Base-by-base conservation (phyloP, 75 land plant genomes). In the Sequoiadendron giganteum region DNA sequence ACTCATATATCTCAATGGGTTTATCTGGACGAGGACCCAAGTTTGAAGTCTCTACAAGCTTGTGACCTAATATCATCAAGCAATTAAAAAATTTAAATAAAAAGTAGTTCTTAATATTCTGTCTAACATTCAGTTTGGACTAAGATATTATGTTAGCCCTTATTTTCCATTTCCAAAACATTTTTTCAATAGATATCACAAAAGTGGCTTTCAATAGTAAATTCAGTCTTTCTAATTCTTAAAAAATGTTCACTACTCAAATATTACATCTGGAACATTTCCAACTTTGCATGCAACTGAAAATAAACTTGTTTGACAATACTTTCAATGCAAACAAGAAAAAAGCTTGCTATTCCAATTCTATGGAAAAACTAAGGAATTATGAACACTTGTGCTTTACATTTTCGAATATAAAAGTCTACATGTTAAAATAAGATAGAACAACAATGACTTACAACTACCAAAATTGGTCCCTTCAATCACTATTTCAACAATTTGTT, bases 1-100 rank as follows among this genome's bases (percentile, higher is more conserved):
- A 98, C 86, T 98, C 99, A 90, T 98, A 98, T 78, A 98, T 95
- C 94, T 96, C 97, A 89, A 98, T 96, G 65, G 99, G 97, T 88
- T 96, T 94, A 90, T 93, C 93, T 16, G 99, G 99, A 32, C 99
- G 94, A 86, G 99, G 95, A 30, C 99, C 99, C 76, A 95, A 85
- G 38, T 93, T 95, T 89, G 95, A 94, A 56, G 93, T 93, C 92
- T 98, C 99, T 87, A 93, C 91, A 61, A 98, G 72, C 91, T 94
- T 98, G 39, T 83, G 87, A 75, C 99, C 99, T 98, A 52, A 87
- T 55, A 84, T 28, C n/a, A 61, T 21, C 19, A 86, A 55, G 28
- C 72, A 40, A 86, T 83, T 11, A 40, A n/a, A 32, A 75, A 36
- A 10, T 76, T 3, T 4, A 79, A 3, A 42, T 18, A 45, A 2